phyloP scores from a whole-genome alignment of 2,329 filamentous ascomycete species.

The Simplicillium sp. region DNA sequence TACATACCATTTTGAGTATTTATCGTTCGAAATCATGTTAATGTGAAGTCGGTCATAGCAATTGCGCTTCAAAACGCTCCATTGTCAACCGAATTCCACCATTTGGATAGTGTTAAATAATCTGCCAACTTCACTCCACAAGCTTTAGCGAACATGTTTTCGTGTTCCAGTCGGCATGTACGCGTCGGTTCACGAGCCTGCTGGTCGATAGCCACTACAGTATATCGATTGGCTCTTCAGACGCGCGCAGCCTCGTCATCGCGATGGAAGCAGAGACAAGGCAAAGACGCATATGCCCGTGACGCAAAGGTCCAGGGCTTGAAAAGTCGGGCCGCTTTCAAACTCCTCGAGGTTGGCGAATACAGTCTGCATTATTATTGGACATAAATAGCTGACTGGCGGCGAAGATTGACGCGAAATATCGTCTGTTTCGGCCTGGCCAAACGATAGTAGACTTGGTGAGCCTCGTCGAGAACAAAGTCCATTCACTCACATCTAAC shows the following conservation, averaged over 20 bases:
- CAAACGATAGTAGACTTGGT: conserved; percentile 88
- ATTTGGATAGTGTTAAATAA: too few relatives aligned
- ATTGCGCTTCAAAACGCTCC: too few relatives aligned
- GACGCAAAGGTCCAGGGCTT: conserved; percentile 71
- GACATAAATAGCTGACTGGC: conserved; percentile 1
- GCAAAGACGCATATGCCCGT: conserved; percentile 59
- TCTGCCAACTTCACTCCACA: too few relatives aligned
- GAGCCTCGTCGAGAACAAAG: conserved; percentile 15
- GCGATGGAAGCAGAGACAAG: conserved; percentile 76
- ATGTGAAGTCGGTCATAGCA: too few relatives aligned
- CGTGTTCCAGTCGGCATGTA: too few relatives aligned
- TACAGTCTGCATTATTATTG: not conserved
- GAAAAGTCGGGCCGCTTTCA: conserved; percentile 89
- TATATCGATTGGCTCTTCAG: too few relatives aligned
- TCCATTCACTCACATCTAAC: not conserved
- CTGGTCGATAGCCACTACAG: too few relatives aligned
- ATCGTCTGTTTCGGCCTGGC: conserved; percentile 67
- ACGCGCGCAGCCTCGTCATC: conserved; percentile 6
- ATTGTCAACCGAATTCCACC: too few relatives aligned
- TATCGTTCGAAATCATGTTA: too few relatives aligned
- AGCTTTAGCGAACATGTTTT: too few relatives aligned
- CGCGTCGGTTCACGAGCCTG: too few relatives aligned
- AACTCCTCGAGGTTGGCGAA: conserved; percentile 65
- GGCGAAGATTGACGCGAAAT: conserved; percentile 67
- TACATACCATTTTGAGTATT: too few relatives aligned